A percentile compares a stretch with the other conserved stretches of the same genome.
Evolutionary conservation across 2,329 filamentous ascomycete species (phyloP).

Genomic region (Daldinia sp.): DNA sequence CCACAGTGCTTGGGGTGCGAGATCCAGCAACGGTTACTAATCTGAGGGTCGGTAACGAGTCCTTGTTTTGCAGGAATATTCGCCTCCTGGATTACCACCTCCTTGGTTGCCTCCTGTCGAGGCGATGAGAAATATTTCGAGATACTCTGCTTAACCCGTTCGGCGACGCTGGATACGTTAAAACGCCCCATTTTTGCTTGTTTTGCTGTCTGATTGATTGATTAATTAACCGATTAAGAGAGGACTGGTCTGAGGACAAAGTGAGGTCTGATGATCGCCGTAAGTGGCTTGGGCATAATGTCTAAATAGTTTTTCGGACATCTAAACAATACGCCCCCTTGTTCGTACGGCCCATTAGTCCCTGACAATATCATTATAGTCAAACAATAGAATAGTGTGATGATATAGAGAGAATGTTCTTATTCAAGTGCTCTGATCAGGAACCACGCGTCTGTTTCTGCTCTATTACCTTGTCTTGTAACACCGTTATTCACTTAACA

Average conservation of each 20-base stretch:
- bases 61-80: background rate
- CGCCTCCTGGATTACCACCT: background rate
- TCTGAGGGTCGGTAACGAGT: background rate
- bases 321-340: background rate
- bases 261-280: background rate
- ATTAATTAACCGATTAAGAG: conserved; percentile 1
- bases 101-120: background rate
- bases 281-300: conserved; percentile 6
- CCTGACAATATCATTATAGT: conserved; percentile 20
- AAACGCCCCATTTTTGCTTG: background rate
- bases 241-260: background rate
- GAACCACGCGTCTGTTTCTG: background rate
- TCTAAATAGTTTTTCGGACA: background rate
- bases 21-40: background rate
- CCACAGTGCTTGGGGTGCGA: background rate
- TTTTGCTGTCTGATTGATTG: background rate
- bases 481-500: background rate
- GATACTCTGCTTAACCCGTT: background rate
- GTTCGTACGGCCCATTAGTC: background rate
- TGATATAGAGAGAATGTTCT: background rate
- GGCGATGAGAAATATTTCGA: background rate
- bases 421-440: background rate
- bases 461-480: conserved; percentile 19
- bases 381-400: conserved; percentile 6
- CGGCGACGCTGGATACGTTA: background rate